Evolutionary conservation across 768 basidiomycete genomes (phyloP).

Genomic region (Lactarius trivialis): DNA sequence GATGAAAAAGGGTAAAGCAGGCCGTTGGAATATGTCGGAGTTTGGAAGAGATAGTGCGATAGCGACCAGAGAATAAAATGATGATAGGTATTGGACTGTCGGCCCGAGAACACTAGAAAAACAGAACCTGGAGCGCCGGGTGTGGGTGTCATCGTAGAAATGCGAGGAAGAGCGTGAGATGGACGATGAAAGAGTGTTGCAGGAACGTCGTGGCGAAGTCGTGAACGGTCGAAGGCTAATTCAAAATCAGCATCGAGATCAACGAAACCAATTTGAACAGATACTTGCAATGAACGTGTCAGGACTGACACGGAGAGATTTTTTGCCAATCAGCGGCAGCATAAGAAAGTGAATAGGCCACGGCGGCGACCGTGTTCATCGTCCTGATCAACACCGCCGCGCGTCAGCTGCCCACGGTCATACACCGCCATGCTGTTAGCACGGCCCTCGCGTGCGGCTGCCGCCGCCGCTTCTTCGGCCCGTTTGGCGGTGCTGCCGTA

Average conservation of each 20-base stretch:
- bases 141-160: conserved; percentile 9
- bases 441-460: conserved; percentile 35
- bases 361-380: conserved; percentile 54
- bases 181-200: neutral
- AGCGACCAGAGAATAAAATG: conserved; percentile 1
- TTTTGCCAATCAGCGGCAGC: conserved; percentile 53
- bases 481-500: conserved; percentile 53
- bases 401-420: conserved; percentile 57
- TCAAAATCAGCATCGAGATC: neutral
- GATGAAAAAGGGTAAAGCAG: conserved; percentile 1
- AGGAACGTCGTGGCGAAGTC: conserved; percentile 12
- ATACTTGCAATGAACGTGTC: conserved; percentile 8
- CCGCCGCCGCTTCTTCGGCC: conserved; percentile 39
- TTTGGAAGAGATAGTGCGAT: conserved; percentile 1
- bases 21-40: neutral
- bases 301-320: neutral
- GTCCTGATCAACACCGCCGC: conserved; percentile 54
- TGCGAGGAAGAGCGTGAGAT: conserved; percentile 6
- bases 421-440: conserved; percentile 54
- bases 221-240: conserved; percentile 9
- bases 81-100: conserved; percentile 4
- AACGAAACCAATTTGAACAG: neutral
- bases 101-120: conserved; percentile 10
- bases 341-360: conserved; percentile 59
- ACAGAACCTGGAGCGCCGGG: conserved; percentile 1